Evolutionary conservation across 176 grass and related monocot species (phyloP).

Genomic region (Phyllostachys edulis): DNA sequence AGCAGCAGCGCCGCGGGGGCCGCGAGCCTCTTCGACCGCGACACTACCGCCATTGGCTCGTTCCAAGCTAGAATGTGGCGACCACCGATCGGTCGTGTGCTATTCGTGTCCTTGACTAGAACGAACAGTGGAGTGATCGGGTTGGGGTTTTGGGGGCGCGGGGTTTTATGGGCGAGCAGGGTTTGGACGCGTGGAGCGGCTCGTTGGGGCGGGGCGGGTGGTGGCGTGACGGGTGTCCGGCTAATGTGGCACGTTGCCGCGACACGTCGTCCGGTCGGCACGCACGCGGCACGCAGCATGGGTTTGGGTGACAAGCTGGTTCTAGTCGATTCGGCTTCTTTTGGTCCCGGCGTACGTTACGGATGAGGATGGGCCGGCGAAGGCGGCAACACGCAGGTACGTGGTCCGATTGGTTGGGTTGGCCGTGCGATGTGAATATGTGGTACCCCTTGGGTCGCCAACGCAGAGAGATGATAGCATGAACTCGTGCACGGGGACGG

Average conservation of each 20-base stretch:
- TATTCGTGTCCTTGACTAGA: neutral
- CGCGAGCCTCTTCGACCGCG: slow-evolving; percentile 30
- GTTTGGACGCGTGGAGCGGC: slow-evolving; percentile 49
- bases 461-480: too few relatives aligned
- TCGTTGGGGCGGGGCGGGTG: neutral
- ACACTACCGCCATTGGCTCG: slow-evolving; percentile 23
- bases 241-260: slow-evolving; percentile 39
- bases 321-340: slow-evolving; percentile 23
- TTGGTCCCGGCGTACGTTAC: neutral
- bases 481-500: too few relatives aligned
- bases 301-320: neutral
- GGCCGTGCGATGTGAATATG: too few relatives aligned
- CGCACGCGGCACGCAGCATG: neutral
- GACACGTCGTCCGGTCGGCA: slow-evolving; percentile 27
- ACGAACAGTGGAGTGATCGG: neutral
- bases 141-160: neutral
- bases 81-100: neutral
- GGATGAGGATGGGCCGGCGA: too few relatives aligned
- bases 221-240: slow-evolving; percentile 46
- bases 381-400: too few relatives aligned
- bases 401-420: too few relatives aligned
- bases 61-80: neutral
- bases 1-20: slow-evolving; percentile 43
- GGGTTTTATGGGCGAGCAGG: slow-evolving; percentile 13
- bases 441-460: too few relatives aligned